phyloP scores from a whole-genome alignment of 1,284 basidiomycete genomes.

The Rhodotorula sp. region DNA sequence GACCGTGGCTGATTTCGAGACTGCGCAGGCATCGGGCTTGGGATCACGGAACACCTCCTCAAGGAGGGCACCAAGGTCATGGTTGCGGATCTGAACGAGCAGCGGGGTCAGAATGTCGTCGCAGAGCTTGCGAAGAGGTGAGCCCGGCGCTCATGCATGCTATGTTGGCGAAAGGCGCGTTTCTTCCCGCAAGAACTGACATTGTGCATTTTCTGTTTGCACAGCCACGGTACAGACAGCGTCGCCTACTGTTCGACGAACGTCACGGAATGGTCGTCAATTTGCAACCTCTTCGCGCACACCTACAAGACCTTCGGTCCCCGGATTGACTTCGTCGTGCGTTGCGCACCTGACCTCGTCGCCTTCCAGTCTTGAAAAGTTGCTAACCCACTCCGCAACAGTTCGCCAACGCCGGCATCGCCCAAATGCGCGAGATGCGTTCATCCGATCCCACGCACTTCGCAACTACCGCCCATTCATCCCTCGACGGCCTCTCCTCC shows the following conservation, averaged over 20 bases:
- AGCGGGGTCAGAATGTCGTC: constrained; percentile 1
- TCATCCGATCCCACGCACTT: constrained; percentile 36
- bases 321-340: constrained; percentile 37
- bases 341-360: background rate
- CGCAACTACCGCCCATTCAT: constrained; percentile 9
- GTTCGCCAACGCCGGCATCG: constrained; percentile 30
- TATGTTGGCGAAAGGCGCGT: background rate
- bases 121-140: constrained; percentile 12
- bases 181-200: background rate
- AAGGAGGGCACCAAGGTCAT: constrained; percentile 30
- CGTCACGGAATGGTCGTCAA: constrained; percentile 31
- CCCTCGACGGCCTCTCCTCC: constrained; percentile 16
- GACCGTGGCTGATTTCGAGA: too few species aligned
- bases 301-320: constrained; percentile 16
- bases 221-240: constrained; percentile 5
- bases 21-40: constrained; percentile 33
- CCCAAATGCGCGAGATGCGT: constrained; percentile 35
- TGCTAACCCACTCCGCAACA: background rate
- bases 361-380: too few species aligned
- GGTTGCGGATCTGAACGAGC: constrained; percentile 29
- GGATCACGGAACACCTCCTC: constrained; percentile 32
- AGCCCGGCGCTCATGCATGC: background rate
- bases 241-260: constrained; percentile 28
- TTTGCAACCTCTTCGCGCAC: constrained; percentile 18
- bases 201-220: background rate